phyloP scores from a whole-genome alignment of 345 rosid species.

The Tarenaya hassleriana region DNA sequence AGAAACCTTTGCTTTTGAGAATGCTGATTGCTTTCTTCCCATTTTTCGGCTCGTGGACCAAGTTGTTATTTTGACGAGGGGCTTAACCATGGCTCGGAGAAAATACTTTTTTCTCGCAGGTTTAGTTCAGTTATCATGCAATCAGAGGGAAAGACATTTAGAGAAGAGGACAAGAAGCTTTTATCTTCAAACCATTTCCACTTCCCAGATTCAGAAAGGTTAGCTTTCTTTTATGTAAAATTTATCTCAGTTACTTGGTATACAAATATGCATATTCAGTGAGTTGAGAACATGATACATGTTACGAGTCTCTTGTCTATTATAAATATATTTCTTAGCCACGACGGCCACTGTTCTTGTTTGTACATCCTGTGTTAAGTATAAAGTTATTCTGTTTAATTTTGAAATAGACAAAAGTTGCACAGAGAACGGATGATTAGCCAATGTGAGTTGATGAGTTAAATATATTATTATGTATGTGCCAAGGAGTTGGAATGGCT shows the following conservation, averaged over 20 bases:
- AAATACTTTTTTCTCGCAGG: background rate
- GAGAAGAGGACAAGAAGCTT: slow-evolving; percentile 9
- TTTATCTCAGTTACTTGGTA: slow-evolving; percentile 16
- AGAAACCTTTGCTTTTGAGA: slow-evolving; percentile 57
- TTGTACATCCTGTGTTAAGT: slow-evolving; percentile 7
- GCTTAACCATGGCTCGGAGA: slow-evolving; percentile 9
- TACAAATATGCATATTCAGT: slow-evolving; percentile 12
- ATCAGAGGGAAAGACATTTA: too few species aligned
- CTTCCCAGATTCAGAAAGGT: slow-evolving; percentile 20
- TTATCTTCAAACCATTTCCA: slow-evolving; percentile 9
- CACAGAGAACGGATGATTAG: too few species aligned
- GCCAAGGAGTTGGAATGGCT: too few species aligned
- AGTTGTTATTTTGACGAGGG: slow-evolving; percentile 42
- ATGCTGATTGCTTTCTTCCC: slow-evolving; percentile 66
- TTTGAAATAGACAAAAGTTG: too few species aligned
- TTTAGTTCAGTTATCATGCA: too few species aligned
- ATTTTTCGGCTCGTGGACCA: slow-evolving; percentile 66
- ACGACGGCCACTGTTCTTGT: slow-evolving; percentile 1
- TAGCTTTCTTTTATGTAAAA: slow-evolving; percentile 22
- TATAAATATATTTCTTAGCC: background rate
- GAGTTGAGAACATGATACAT: slow-evolving; percentile 24
- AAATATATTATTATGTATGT: too few species aligned
- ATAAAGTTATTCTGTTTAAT: too few species aligned
- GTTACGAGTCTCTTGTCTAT: slow-evolving; percentile 11
- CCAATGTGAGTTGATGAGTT: too few species aligned